Conservation (phyloP, 495 filamentous ascomycete genomes). For the Diplogelasinospora grovesii region DNA sequence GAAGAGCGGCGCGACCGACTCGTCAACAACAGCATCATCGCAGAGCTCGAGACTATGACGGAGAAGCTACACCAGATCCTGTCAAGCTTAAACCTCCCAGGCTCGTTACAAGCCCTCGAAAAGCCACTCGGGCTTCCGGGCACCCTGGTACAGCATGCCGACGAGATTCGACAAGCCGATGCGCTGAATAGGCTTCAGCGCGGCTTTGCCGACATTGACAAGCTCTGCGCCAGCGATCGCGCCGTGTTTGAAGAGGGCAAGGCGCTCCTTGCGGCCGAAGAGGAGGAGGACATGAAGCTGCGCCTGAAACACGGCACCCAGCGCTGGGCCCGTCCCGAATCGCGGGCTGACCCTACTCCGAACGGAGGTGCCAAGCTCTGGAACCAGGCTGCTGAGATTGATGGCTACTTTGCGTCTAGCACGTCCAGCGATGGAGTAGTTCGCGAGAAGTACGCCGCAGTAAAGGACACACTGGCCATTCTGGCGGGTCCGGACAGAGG, state of each 20-base stretch:
- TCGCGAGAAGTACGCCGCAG: conserved; percentile 67
- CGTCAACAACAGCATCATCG: conserved; percentile 77
- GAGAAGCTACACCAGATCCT: conserved; percentile 73
- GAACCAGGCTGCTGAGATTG: conserved; percentile 67
- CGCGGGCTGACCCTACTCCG: conserved; percentile 40
- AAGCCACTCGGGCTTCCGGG: conserved; percentile 91
- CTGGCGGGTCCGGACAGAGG: conserved; percentile 71
- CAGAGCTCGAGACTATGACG: conserved; percentile 77
- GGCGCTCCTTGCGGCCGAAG: conserved; percentile 68
- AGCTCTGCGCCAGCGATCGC: conserved; percentile 68
- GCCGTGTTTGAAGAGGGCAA: conserved; percentile 76
- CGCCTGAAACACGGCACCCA: conserved; percentile 80
- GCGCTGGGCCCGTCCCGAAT: conserved; percentile 69
- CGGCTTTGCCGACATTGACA: conserved; percentile 79
- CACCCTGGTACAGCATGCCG: conserved; percentile 77
- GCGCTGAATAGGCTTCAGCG: conserved; percentile 66
- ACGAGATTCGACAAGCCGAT: conserved; percentile 91
- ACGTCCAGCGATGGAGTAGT: conserved; percentile 77
- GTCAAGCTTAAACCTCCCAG: conserved; percentile 80
- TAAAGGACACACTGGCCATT: conserved; percentile 65
- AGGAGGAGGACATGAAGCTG: conserved; percentile 70
- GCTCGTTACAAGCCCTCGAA: conserved; percentile 88
- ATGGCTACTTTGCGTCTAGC: conserved; percentile 81
- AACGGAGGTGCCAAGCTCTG: conserved; percentile 69
- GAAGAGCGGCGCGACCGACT: conserved; percentile 83